Evolutionary conservation across 2,329 filamentous ascomycete species (phyloP), one percentile per base, ranked within the genome.

Genomic region (Diplodia corticola): DNA sequence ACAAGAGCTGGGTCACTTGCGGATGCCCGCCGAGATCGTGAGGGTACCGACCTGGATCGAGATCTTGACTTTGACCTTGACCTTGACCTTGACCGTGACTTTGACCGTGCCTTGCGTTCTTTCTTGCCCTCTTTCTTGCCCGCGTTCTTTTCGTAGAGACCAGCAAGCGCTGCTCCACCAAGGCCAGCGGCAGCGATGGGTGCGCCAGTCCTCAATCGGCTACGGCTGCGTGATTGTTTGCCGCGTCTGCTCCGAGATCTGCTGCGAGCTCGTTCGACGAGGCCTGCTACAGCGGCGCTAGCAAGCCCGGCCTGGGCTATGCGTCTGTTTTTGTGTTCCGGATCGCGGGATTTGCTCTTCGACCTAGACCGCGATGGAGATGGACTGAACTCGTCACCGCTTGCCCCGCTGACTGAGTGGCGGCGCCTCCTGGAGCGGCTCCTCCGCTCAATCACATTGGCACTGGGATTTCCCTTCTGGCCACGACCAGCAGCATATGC

Each of bases 101-200:
- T 73, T 49, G 71, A 71, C 53, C 65, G 68, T 68, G 67, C 71
- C 67, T 74, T 71, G 70, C 75, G 72, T 57, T 80, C 75, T 67
- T 81, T 80, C 72, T 83, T 84, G 20, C 79, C 80, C 66, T 85
- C 83, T 71, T 86, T 86, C 73, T 85, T 86, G 48, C 82, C 84
- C 75, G 88, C 87, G 68, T 83, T 84, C 71, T 84, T 87, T 75
- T 89, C 87, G 71, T 88, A 89, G 17, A 89, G 74, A 26, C 85
- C 85, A 66, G 87, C 85, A 35, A 86, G 79, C 15, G 86, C 87
- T 48, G 87, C 87, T 69, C 85, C 86, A 53, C 85, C 84, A 15
- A 88, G 76, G 57, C 87, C 87, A 63, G 86, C 85, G 48, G 85
- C 86, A 70, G 85, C 83, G 64, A 89, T 84, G 1, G 87, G 87